Evolutionary conservation across 176 grass and related monocot species (phyloP), one percentile per base, ranked within the genome.

Genomic region (Eragrostis curvula): DNA sequence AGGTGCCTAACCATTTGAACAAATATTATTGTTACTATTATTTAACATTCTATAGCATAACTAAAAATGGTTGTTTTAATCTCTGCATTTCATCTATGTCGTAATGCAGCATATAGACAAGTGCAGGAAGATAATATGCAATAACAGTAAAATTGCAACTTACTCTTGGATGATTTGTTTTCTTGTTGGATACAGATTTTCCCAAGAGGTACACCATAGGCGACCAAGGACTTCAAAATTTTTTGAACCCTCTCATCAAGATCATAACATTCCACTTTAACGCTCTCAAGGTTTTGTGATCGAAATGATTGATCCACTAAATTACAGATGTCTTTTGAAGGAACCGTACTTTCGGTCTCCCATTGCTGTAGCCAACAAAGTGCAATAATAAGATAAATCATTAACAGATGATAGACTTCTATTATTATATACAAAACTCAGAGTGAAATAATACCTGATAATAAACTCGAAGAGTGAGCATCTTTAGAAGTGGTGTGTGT

Each of bases 201-300:
- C 16, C 70, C 39, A 70, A 32, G 66, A n/a, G 79, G 66, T 70
- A 70, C 44, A 16, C 66, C 66, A 5, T 70, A 70, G 5, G 39
- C 58, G 21, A 40, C 45, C 39, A 81, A 59, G 16, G 51, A 70
- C 39, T 59, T 45, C 39, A 81, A 43, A 59, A 81, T 28, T 1
- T 45, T 70, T 13, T 30, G 15, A 60, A 81, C 3, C 66, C 24
- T 47, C 24, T 60, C 5, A 21, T 81, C 16, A 42, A 81, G 16
- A 15, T 58, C 17, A 30, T 81, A 16, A 59, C 52, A 81, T 30
- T 27, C 17, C 16, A 81, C 24, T 29, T 81, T 32, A 60, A 81
- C 24, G 30, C 16, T 71, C 24, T 71, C 70, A 15, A 81, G 67
- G 16, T 81, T 70, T 32, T 59, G 23, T 48, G 68, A 82, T 49